Evolutionary conservation across 1,139 yeast genomes (phyloP).

Genomic region (Yamadazyma spencermartinsiae): DNA sequence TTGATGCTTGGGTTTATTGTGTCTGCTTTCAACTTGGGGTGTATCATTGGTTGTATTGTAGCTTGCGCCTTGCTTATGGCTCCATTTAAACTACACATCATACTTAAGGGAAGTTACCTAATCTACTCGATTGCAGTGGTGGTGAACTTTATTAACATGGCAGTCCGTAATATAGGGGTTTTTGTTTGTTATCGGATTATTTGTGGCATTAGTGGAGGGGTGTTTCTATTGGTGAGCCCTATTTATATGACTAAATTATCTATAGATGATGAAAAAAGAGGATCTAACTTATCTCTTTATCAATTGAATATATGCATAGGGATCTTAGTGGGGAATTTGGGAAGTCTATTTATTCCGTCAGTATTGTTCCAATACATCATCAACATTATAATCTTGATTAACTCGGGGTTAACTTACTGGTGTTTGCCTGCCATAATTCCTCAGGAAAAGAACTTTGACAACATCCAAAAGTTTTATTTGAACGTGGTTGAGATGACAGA

Average conservation of each 20-base stretch:
- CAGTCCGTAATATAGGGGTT: not conserved
- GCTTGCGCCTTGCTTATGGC: not conserved
- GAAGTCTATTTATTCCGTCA: slow-evolving; percentile 11
- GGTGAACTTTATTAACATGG: slow-evolving; percentile 8
- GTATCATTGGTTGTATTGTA: slow-evolving; percentile 26
- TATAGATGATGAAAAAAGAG: slow-evolving; percentile 16
- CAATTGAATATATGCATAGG: slow-evolving; percentile 25
- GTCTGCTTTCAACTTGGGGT: slow-evolving; percentile 31
- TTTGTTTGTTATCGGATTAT: slow-evolving; percentile 24
- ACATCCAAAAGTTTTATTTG: slow-evolving; percentile 6
- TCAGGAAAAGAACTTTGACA: slow-evolving; percentile 7
- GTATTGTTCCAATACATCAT: slow-evolving; percentile 7
- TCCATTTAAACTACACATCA: slow-evolving; percentile 3
- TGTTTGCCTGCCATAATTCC: slow-evolving; percentile 8
- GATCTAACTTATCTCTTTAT: slow-evolving; percentile 23
- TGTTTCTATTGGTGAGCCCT: slow-evolving; percentile 27
- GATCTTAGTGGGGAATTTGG: slow-evolving; percentile 23
- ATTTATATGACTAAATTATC: slow-evolving; percentile 25
- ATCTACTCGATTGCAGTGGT: slow-evolving; percentile 11
- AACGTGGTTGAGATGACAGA: not conserved
- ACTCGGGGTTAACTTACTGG: slow-evolving; percentile 5
- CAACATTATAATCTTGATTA: slow-evolving; percentile 7
- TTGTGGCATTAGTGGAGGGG: slow-evolving; percentile 29
- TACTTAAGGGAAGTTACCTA: slow-evolving; percentile 10
- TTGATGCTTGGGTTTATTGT: slow-evolving; percentile 22